These are phyloP conservation scores for Hirsutella minnesotensis DNA, from an alignment of 2,329 filamentous ascomycete species.

Conservation along the genomic window DNA sequence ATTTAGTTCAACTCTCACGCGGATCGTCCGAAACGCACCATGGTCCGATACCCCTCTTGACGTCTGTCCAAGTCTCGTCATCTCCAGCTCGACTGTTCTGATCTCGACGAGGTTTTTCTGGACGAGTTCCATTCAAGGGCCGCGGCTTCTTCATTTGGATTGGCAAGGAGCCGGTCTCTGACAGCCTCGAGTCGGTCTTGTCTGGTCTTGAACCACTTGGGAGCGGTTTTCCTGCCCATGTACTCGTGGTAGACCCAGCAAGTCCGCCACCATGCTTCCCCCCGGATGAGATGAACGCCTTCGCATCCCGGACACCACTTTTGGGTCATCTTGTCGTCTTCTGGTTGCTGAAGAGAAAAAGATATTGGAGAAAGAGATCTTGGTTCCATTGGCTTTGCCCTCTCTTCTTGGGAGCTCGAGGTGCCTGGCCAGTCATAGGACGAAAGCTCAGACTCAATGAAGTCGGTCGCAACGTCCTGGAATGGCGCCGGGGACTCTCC, in stretches of 20 bases:
- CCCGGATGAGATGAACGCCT: not conserved
- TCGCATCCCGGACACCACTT: slow-evolving; percentile 1
- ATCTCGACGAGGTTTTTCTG: not conserved
- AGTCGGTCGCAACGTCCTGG: not conserved
- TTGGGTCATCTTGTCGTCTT: too few relatives aligned
- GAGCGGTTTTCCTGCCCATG: not conserved
- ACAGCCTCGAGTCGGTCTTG: not conserved
- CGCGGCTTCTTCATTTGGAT: not conserved
- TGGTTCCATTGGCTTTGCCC: not conserved
- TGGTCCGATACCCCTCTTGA: too few relatives aligned
- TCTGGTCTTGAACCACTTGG: not conserved
- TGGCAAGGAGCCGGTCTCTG: not conserved
- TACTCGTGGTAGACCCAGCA: slow-evolving; percentile 1
- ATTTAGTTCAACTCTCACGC: too few relatives aligned
- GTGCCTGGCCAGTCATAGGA: not conserved
- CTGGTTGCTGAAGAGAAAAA: too few relatives aligned
- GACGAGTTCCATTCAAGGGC: not conserved
- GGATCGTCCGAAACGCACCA: too few relatives aligned
- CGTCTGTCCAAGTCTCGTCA: too few relatives aligned
- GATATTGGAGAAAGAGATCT: not conserved
- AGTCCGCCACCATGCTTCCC: not conserved
- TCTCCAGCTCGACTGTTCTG: too few relatives aligned
- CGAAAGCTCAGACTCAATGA: not conserved
- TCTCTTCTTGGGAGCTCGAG: not conserved
- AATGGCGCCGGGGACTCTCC: not conserved